phyloP scores from a whole-genome alignment of 768 basidiomycete species.

The Tylopilus subfusipes region DNA sequence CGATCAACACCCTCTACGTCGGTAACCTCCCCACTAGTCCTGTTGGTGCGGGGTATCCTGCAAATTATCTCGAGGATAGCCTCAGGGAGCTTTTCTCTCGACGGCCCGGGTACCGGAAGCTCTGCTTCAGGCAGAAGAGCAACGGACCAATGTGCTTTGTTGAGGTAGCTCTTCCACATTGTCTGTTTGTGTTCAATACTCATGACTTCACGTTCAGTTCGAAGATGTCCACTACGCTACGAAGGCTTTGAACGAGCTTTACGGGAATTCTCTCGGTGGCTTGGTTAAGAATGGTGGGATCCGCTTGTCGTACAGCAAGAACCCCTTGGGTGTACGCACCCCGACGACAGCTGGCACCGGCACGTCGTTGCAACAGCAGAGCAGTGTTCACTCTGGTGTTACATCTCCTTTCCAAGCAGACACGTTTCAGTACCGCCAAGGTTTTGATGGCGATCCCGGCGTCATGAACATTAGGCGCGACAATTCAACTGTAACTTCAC shows the following conservation, averaged over 20 bases:
- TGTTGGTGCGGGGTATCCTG: conserved; percentile 65
- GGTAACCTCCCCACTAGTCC: conserved; percentile 89
- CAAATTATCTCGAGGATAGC: conserved; percentile 82
- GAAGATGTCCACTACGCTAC: conserved; percentile 85
- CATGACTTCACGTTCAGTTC: conserved; percentile 50
- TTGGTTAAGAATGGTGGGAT: conserved; percentile 95
- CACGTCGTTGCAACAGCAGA: conserved; percentile 28
- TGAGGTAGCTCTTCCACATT: conserved; percentile 54
- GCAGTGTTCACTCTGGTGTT: conserved; percentile 15
- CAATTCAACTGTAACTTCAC: conserved; percentile 21
- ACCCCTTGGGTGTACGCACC: conserved; percentile 90
- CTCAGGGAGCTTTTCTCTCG: conserved; percentile 77
- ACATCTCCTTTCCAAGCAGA: conserved; percentile 30
- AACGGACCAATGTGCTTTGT: conserved; percentile 99
- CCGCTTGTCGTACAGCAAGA: conserved; percentile 95
- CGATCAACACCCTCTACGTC: conserved; percentile 99
- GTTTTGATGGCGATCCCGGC: conserved; percentile 25
- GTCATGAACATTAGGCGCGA: conserved; percentile 24
- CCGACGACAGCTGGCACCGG: conserved; percentile 52
- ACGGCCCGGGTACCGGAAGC: conserved; percentile 82
- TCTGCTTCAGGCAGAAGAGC: conserved; percentile 94
- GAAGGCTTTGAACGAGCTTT: conserved; percentile 83
- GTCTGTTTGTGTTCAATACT: background rate
- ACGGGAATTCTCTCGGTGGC: conserved; percentile 88
- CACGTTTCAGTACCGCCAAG: conserved; percentile 29